phyloP scores from a whole-genome alignment of 2,329 filamentous ascomycete genomes.

The Ceratocystis cubensis region DNA sequence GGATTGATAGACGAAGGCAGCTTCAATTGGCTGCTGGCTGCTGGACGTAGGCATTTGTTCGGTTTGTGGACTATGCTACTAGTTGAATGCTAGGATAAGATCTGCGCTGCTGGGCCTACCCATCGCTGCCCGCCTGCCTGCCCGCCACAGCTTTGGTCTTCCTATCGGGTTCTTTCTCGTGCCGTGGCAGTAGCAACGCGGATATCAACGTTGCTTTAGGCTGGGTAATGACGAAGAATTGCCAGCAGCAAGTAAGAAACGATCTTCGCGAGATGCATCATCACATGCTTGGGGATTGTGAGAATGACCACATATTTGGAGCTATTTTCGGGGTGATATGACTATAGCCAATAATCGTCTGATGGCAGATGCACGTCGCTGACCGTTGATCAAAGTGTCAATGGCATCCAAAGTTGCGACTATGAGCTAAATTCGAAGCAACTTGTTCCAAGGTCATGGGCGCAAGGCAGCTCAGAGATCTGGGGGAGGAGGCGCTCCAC shows the following conservation, averaged over 20 bases:
- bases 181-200: too few species aligned
- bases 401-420: background rate
- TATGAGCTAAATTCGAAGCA: background rate
- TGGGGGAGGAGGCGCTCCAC: background rate
- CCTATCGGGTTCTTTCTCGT: too few species aligned
- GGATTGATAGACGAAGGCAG: background rate
- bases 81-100: background rate
- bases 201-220: too few species aligned
- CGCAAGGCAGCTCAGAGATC: background rate
- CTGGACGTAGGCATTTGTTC: background rate
- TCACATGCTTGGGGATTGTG: background rate
- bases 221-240: too few species aligned
- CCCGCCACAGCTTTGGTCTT: too few species aligned
- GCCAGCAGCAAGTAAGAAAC: too few species aligned
- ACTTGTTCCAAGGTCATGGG: background rate
- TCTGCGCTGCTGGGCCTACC: background rate
- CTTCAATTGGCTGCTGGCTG: background rate
- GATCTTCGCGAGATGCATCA: background rate
- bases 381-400: slow-evolving; percentile 8
- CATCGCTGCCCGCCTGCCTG: too few species aligned
- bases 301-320: background rate
- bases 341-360: slow-evolving; percentile 1
- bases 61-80: background rate
- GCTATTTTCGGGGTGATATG: background rate
- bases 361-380: background rate